Evolutionary conservation across 345 rosid species (phyloP).

Genomic region (Sonneratia alba): DNA sequence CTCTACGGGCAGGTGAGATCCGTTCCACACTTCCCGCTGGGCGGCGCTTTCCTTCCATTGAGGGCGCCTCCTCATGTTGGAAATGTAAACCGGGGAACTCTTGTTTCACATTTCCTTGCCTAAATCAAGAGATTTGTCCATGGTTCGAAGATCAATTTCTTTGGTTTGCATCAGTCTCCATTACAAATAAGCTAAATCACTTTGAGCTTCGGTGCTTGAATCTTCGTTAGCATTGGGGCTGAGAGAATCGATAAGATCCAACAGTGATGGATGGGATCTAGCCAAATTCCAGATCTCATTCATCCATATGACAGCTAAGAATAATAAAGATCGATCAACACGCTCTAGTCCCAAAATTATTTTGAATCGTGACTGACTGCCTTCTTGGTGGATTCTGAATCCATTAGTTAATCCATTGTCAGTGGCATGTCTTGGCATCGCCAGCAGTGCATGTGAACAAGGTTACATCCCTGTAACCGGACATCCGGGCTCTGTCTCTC

Average conservation of each 20-base stretch:
- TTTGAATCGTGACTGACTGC: background rate
- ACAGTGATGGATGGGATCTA: too few relatives aligned
- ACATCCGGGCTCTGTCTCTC: constrained; percentile 2
- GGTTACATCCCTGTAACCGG: constrained; percentile 6
- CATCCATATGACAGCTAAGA: background rate
- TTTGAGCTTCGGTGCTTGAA: too few relatives aligned
- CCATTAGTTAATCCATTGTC: background rate
- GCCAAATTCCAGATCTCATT: background rate
- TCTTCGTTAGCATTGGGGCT: too few relatives aligned
- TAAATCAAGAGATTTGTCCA: background rate
- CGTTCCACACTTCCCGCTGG: background rate
- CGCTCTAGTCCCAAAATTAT: background rate
- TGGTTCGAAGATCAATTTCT: background rate
- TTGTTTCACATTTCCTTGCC: background rate
- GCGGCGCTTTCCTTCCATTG: background rate
- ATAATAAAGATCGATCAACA: background rate
- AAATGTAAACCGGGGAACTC: background rate
- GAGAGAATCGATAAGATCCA: background rate
- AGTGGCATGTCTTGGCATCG: background rate
- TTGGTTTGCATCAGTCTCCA: too few relatives aligned
- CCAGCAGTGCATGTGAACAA: constrained; percentile 6
- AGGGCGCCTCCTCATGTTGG: background rate
- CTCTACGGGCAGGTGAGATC: too few relatives aligned
- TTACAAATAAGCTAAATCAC: too few relatives aligned
- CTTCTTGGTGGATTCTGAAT: background rate